Base-by-base conservation (phyloP, 2,329 filamentous ascomycete genomes). In the Rutstroemia sydowiana region DNA sequence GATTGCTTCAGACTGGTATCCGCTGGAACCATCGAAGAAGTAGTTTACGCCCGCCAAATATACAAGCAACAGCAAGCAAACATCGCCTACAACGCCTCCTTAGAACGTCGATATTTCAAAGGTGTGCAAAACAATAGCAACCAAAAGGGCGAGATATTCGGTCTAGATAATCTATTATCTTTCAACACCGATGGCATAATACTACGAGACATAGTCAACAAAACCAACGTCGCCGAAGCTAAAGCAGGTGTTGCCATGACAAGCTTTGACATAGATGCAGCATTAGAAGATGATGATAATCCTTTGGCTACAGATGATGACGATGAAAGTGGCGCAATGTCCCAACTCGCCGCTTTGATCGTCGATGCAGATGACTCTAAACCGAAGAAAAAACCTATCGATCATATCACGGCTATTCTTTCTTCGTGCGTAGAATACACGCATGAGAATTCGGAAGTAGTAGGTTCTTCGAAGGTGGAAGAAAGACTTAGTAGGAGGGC, bases 41-140 rank as follows among this genome's bases (percentile, higher is more conserved):
- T 96, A 49, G 89, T 97, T 7, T 98, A 98, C 63, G 93, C 92
- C 0, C 80, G 93, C 6, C 93, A 98, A 63, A 93, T 98, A 36
- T 98, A 98, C 76, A 98, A 98, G 68, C 93, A 98, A 65, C 93
- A 98, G 64, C 93, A 97, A 70, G 92, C 93, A 23, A 97, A 96
- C 63, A 97, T 98, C 53, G 93, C 88, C 1, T 97, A 98, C 69
- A 95, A 85, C 31, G 93, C 93, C 0, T 95, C 88, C 0, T 86
- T 84, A 5, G 93, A 98, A 68, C 83, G 93, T 3, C 82, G 93
- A 1, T 98, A 98, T 68, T 98, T 98, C 73, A 90, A 86, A 59
- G 93, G 93, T 37, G 88, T 97, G 0, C 92, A 96, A 69, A 85
- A 95, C 56, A 81, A 88, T 59, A 81, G 81, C 21, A 80, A 81